Conservation (phyloP, 306 rosid species). For the Vigna reflexopilosa region DNA sequence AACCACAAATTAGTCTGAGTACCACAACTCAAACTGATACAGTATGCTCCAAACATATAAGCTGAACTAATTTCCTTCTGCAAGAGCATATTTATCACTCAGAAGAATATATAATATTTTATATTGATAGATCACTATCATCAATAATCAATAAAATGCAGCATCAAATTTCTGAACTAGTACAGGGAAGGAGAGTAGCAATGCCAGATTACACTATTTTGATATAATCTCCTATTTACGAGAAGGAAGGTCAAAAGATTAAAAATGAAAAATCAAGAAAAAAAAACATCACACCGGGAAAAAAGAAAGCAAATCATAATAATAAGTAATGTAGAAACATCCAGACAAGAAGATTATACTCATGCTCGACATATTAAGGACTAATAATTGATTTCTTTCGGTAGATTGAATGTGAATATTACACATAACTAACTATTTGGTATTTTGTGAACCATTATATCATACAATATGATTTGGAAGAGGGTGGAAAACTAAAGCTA, state of each 20-base stretch:
- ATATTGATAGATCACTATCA: background rate
- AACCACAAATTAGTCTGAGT: slow-evolving; percentile 2
- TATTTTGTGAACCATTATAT: background rate
- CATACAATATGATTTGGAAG: slow-evolving; percentile 6
- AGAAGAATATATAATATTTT: background rate
- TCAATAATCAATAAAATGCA: background rate
- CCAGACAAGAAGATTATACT: slow-evolving; percentile 7
- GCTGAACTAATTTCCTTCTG: slow-evolving; percentile 8
- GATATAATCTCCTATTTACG: background rate
- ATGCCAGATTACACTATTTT: slow-evolving; percentile 11
- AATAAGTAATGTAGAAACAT: background rate
- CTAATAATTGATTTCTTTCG: slow-evolving; percentile 14
- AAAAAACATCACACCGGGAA: background rate
- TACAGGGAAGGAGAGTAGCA: background rate
- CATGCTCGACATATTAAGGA: background rate
- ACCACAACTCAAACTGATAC: background rate
- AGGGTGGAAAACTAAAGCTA: background rate
- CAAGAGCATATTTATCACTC: background rate
- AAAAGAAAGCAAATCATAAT: slow-evolving; percentile 17
- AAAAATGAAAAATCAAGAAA: background rate
- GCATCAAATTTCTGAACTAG: slow-evolving; percentile 21
- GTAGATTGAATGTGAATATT: background rate
- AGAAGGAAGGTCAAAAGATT: background rate
- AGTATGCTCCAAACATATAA: background rate
- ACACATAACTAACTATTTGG: background rate